phyloP scores from a whole-genome alignment of 192 early-diverging fungal genomes.

The Thoreauomyces humboldtii region DNA sequence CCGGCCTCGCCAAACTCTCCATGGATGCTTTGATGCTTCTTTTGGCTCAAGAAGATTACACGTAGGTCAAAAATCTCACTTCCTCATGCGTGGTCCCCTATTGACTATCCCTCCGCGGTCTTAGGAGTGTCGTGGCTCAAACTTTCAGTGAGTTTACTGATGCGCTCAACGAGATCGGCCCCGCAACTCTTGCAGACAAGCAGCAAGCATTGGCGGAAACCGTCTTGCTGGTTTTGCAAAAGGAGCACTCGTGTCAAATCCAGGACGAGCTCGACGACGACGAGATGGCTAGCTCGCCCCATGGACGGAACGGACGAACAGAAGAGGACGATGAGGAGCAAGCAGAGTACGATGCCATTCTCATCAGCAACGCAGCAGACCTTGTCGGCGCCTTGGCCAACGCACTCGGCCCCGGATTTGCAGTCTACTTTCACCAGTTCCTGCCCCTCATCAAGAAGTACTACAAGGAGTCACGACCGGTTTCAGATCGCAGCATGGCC shows the following conservation, averaged over 20 bases:
- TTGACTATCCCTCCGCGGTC: neutral
- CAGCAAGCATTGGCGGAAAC: conserved; percentile 20
- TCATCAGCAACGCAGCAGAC: conserved; percentile 78
- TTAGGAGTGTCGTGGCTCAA: conserved; percentile 73
- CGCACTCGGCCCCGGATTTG: conserved; percentile 73
- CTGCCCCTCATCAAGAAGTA: conserved; percentile 78
- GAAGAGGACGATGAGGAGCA: conserved; percentile 76
- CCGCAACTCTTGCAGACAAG: conserved; percentile 57
- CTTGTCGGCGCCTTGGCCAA: conserved; percentile 74
- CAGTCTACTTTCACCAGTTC: conserved; percentile 72
- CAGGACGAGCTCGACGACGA: conserved; percentile 18
- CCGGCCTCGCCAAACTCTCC: conserved; percentile 61
- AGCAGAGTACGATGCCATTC: conserved; percentile 78
- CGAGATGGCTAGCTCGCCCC: neutral
- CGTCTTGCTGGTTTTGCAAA: conserved; percentile 33
- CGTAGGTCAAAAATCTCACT: too few species aligned
- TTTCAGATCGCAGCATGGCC: conserved; percentile 85
- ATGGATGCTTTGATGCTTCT: conserved; percentile 69
- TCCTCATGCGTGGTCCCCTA: too few species aligned
- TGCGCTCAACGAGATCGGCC: conserved; percentile 72
- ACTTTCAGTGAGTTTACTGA: conserved; percentile 71
- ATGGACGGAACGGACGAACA: neutral
- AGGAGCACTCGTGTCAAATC: conserved; percentile 36
- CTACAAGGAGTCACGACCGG: conserved; percentile 67
- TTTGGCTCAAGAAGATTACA: conserved; percentile 79